phyloP scores from a whole-genome alignment of 805 yeast species.

The Monosporozyma aquatica region DNA sequence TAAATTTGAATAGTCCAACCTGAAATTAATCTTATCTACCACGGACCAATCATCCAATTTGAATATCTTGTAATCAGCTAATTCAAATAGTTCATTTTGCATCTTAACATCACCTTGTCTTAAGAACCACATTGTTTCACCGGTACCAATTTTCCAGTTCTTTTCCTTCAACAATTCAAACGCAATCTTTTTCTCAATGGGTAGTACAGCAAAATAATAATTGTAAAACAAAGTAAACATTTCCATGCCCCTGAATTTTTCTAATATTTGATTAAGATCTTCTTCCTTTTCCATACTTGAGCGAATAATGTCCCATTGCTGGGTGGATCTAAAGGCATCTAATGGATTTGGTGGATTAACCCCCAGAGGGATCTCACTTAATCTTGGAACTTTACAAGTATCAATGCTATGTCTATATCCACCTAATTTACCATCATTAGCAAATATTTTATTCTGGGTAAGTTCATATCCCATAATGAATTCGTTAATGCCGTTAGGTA shows the following conservation, averaged over 20 bases:
- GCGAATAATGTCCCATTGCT: conserved; percentile 29
- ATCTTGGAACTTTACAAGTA: conserved; percentile 20
- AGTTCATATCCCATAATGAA: conserved; percentile 26
- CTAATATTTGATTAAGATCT: conserved; percentile 13
- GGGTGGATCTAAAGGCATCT: conserved; percentile 29
- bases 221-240: conserved; percentile 36
- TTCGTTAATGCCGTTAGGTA: conserved; percentile 31
- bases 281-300: conserved; percentile 11
- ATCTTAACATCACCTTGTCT: conserved; percentile 33
- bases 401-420: conserved; percentile 26
- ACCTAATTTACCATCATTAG: conserved; percentile 20
- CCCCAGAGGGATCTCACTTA: conserved; percentile 20
- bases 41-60: conserved; percentile 38
- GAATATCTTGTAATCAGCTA: conserved; percentile 38
- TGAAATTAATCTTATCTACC: conserved; percentile 34
- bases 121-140: conserved; percentile 33
- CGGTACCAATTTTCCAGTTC: conserved; percentile 32
- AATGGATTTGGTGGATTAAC: conserved; percentile 30
- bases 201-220: conserved; percentile 36
- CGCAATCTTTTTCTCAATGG: conserved; percentile 34
- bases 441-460: conserved; percentile 16
- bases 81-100: conserved; percentile 33
- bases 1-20: conserved; percentile 30
- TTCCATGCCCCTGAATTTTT: conserved; percentile 25
- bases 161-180: conserved; percentile 28